These are phyloP conservation scores for Boletales sp. DNA, from an alignment of 768 basidiomycete genomes.

Conservation along the genomic window DNA sequence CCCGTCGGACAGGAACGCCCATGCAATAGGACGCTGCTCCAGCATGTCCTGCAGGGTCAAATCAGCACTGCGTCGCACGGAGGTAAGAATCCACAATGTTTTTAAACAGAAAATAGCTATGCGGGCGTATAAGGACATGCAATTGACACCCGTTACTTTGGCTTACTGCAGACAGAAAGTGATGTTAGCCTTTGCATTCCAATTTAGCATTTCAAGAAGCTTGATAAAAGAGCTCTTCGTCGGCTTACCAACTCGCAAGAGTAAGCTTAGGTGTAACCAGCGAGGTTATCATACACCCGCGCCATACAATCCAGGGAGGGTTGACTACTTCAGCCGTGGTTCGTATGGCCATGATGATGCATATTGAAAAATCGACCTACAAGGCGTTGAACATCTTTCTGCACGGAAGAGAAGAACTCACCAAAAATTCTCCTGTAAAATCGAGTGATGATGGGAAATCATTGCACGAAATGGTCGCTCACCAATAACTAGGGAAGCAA, in stretches of 20 bases:
- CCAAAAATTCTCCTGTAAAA: slow-evolving; percentile 15
- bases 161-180: slow-evolving; percentile 18
- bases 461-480: background rate
- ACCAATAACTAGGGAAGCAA: slow-evolving; percentile 17
- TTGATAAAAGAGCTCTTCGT: background rate
- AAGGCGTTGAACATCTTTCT: background rate
- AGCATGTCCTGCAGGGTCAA: background rate
- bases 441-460: background rate
- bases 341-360: slow-evolving; percentile 13
- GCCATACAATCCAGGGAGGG: slow-evolving; percentile 17
- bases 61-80: background rate
- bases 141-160: background rate
- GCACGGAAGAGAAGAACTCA: background rate
- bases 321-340: slow-evolving; percentile 6
- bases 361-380: slow-evolving; percentile 18
- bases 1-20: slow-evolving; percentile 9
- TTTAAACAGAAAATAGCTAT: slow-evolving; percentile 16
- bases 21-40: background rate
- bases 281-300: slow-evolving; percentile 12
- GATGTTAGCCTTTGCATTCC: slow-evolving; percentile 11
- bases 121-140: background rate
- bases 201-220: background rate
- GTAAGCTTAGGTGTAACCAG: slow-evolving; percentile 12
- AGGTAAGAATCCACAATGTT: slow-evolving; percentile 13
- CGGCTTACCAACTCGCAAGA: slow-evolving; percentile 20